Evolutionary conservation across 2,329 filamentous ascomycete species (phyloP).

Genomic region (Aspergillus cejpii): DNA sequence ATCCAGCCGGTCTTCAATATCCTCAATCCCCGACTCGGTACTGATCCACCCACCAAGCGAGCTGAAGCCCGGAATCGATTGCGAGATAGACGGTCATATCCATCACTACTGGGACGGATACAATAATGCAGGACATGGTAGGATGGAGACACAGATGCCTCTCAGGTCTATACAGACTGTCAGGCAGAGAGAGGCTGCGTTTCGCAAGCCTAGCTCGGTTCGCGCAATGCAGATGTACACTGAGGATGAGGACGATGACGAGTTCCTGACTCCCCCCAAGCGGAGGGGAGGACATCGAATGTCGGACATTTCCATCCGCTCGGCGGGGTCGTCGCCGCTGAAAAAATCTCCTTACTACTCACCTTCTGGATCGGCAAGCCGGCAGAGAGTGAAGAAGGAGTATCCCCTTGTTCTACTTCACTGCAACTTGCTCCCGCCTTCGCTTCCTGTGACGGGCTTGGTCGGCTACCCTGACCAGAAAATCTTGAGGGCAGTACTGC

Average conservation of each 20-base stretch:
- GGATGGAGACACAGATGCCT: conserved; percentile 11
- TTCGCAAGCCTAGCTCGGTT: conserved; percentile 43
- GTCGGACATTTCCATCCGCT: conserved; percentile 29
- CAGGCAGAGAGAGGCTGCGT: conserved; percentile 33
- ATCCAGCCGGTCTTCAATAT: conserved; percentile 39
- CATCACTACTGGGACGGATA: conserved; percentile 17
- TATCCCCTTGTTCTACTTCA: conserved; percentile 56
- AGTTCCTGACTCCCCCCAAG: conserved; percentile 33
- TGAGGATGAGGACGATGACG: conserved; percentile 38
- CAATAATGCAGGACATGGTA: conserved; percentile 10
- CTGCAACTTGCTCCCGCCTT: conserved; percentile 52
- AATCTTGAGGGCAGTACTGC: conserved; percentile 47
- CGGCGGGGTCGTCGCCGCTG: conserved; percentile 27
- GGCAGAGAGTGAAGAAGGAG: conserved; percentile 39
- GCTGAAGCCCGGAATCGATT: conserved; percentile 18
- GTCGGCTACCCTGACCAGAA: conserved; percentile 32
- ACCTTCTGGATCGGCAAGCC: conserved; percentile 22
- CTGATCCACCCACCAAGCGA: conserved; percentile 28
- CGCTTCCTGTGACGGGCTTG: conserved; percentile 43
- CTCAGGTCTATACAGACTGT: conserved; percentile 23
- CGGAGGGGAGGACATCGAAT: conserved; percentile 24
- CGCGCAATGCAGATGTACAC: conserved; percentile 42
- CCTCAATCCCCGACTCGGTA: conserved; percentile 37
- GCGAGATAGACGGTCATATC: conserved; percentile 16
- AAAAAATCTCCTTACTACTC: conserved; percentile 34